Conservation (phyloP, 805 yeast genomes). For the Pichia scutulata region DNA sequence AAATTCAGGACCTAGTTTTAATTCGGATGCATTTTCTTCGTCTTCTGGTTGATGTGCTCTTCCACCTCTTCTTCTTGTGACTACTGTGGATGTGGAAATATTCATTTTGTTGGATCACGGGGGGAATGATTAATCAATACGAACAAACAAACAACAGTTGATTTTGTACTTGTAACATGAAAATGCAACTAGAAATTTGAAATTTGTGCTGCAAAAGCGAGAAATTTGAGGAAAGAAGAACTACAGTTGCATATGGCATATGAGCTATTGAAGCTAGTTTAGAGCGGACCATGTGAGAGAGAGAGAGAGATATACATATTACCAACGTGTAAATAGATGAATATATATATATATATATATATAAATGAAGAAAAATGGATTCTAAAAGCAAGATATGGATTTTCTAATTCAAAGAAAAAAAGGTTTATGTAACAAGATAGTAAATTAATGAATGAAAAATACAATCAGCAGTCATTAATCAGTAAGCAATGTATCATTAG, state of each 20-base stretch:
- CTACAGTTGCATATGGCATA: too few species aligned
- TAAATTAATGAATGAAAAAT: neutral
- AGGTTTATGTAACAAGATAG: neutral
- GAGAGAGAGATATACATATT: neutral
- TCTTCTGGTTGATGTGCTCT: constrained; percentile 59
- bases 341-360: neutral
- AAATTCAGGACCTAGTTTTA: constrained; percentile 91
- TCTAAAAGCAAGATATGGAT: neutral
- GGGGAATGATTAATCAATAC: neutral
- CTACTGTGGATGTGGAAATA: constrained; percentile 81
- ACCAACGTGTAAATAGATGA: too few species aligned
- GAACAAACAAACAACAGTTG: neutral
- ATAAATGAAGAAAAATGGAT: neutral
- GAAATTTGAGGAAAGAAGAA: too few species aligned
- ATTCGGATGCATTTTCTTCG: constrained; percentile 85
- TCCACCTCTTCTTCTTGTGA: constrained; percentile 70
- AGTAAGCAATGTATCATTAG: neutral
- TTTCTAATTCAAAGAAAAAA: neutral
- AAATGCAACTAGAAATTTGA: neutral
- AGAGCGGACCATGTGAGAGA: too few species aligned
- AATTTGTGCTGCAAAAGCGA: neutral
- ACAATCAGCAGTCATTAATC: neutral
- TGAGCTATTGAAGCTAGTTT: too few species aligned
- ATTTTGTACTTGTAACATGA: neutral
- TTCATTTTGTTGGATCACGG: constrained; percentile 51